Conservation (phyloP, 352 stramenopile species). For the Globisporangium takayamanum region DNA sequence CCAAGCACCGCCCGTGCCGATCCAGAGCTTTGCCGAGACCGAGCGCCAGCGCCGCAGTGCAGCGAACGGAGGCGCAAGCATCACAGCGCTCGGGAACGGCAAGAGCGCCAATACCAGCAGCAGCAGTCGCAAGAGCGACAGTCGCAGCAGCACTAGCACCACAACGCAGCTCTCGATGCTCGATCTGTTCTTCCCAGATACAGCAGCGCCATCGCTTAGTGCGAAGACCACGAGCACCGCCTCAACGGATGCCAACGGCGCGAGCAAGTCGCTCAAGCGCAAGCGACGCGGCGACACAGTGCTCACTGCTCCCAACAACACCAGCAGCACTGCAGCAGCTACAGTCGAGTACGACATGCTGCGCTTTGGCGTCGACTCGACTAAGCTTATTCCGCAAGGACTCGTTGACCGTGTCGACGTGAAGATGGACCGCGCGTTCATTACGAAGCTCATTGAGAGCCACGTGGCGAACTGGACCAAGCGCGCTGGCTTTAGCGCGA, state of each 20-base stretch:
- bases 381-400: constrained; percentile 75
- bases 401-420: constrained; percentile 79
- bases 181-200: constrained; percentile 51
- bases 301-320: not conserved
- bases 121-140: constrained; percentile 3
- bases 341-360: constrained; percentile 41
- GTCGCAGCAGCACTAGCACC: constrained; percentile 1
- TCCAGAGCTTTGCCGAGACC: constrained; percentile 63
- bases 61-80: not conserved
- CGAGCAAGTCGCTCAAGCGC: constrained; percentile 34
- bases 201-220: not conserved
- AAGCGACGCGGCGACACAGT: constrained; percentile 25
- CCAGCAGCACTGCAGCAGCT: not conserved
- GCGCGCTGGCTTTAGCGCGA: constrained; percentile 51
- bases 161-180: constrained; percentile 32
- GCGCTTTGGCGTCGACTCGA: constrained; percentile 60
- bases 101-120: not conserved
- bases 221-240: not conserved
- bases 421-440: constrained; percentile 43
- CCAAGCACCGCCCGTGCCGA: constrained; percentile 38
- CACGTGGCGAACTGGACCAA: constrained; percentile 74
- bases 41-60: constrained; percentile 16
- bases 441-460: constrained; percentile 40
- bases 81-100: not conserved
- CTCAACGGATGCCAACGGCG: not conserved